Evolutionary conservation across 2,329 filamentous ascomycete genomes (phyloP).

Genomic region (Aspergillus costaricaensis): DNA sequence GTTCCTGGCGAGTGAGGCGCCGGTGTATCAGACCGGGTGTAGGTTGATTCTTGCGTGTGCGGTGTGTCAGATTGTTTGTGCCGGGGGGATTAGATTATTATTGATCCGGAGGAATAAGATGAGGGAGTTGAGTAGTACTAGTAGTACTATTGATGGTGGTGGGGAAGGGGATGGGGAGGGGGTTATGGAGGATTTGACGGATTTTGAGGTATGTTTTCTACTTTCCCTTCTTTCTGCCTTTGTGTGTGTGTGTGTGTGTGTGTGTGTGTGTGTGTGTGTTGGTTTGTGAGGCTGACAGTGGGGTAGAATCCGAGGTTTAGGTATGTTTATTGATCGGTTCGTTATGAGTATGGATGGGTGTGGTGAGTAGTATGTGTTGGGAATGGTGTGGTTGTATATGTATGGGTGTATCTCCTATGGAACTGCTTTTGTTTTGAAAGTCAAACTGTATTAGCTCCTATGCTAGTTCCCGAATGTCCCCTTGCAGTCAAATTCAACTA

Average conservation of each 20-base stretch:
- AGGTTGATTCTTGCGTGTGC: slow-evolving; percentile 50
- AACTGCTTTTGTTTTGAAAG: too few relatives aligned
- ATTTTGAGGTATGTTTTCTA: slow-evolving; percentile 28
- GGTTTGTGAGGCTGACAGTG: too few relatives aligned
- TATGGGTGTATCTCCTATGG: too few relatives aligned
- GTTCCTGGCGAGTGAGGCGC: slow-evolving; percentile 45
- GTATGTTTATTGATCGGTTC: background rate
- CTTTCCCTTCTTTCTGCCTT: background rate
- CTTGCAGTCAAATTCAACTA: too few relatives aligned
- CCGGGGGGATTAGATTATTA: slow-evolving; percentile 22
- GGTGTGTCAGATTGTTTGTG: slow-evolving; percentile 22
- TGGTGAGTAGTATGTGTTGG: too few relatives aligned
- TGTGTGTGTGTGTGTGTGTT: too few relatives aligned
- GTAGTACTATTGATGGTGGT: background rate
- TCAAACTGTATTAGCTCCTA: too few relatives aligned
- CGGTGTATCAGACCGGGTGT: slow-evolving; percentile 55
- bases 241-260: background rate
- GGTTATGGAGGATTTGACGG: slow-evolving; percentile 28
- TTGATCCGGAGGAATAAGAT: slow-evolving; percentile 23
- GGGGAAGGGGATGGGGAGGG: background rate
- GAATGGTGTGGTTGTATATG: too few relatives aligned
- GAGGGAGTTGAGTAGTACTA: slow-evolving; percentile 16
- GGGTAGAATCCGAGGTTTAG: slow-evolving; percentile 24
- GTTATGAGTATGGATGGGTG: too few relatives aligned
- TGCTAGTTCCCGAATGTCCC: too few relatives aligned